Percentiles rank a stretch among this genome's conserved stretches.
phyloP scores from a whole-genome alignment of 2,329 filamentous ascomycete genomes.

The Hymenoscyphus salicellus region DNA sequence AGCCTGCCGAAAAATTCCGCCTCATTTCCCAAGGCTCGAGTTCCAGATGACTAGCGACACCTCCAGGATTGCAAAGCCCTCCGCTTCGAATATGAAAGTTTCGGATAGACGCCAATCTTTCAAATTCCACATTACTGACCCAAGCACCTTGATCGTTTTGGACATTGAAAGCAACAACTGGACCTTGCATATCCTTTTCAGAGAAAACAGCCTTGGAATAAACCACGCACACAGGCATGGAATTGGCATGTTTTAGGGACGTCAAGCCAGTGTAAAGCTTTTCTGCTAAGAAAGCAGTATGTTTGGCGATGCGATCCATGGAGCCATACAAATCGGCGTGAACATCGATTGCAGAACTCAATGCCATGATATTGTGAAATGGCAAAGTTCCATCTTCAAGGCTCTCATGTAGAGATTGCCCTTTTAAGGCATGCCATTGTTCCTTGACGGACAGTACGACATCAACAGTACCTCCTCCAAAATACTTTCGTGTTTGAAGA shows the following conservation, averaged over 20 bases:
- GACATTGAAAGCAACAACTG: conserved; percentile 82
- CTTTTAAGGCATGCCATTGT: conserved; percentile 79
- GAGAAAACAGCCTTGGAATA: conserved; percentile 36
- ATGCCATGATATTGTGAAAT: conserved; percentile 83
- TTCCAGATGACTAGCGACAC: conserved; percentile 69
- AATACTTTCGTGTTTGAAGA: conserved; percentile 71
- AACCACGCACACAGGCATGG: conserved; percentile 32
- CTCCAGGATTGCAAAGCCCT: conserved; percentile 87
- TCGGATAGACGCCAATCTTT: conserved; percentile 77
- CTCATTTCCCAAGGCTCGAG: conserved; percentile 79
- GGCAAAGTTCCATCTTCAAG: conserved; percentile 91
- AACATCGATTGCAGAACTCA: conserved; percentile 69
- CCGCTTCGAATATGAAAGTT: conserved; percentile 84
- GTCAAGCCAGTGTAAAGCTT: conserved; percentile 58
- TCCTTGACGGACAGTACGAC: conserved; percentile 76
- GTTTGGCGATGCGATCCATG: conserved; percentile 66
- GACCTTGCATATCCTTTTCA: conserved; percentile 54
- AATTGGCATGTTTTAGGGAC: conserved; percentile 65
- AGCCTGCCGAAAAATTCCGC: conserved; percentile 78
- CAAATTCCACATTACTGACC: conserved; percentile 79
- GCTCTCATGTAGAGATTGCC: conserved; percentile 68
- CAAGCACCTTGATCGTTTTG: conserved; percentile 66
- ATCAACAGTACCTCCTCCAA: conserved; percentile 92
- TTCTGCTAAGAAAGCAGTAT: conserved; percentile 64
- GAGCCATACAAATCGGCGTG: conserved; percentile 69